These are phyloP conservation scores for Pugionium cornutum DNA, from an alignment of 345 rosid species.

Conservation along the genomic window DNA sequence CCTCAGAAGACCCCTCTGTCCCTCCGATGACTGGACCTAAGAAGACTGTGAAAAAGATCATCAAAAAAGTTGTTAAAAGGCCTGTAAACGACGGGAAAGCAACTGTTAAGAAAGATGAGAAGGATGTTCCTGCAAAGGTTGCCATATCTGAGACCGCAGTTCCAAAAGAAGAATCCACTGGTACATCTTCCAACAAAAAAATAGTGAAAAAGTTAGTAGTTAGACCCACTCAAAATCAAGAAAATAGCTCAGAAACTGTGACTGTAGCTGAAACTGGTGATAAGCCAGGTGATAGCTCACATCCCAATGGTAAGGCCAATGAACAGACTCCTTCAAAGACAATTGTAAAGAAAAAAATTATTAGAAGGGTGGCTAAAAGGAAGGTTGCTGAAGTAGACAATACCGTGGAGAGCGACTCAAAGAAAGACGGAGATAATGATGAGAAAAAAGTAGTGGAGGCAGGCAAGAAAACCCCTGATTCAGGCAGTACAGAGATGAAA, in stretches of 20 bases:
- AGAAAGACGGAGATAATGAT: slow-evolving; percentile 48
- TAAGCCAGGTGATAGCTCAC: slow-evolving; percentile 54
- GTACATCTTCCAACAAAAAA: slow-evolving; percentile 57
- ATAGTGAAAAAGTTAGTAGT: slow-evolving; percentile 51
- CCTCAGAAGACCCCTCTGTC: slow-evolving; percentile 44
- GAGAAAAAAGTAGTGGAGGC: slow-evolving; percentile 40
- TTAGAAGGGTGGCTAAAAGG: slow-evolving; percentile 80
- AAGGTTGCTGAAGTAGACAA: slow-evolving; percentile 52
- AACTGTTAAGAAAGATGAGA: slow-evolving; percentile 46
- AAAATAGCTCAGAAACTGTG: slow-evolving; percentile 43
- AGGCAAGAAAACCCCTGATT: slow-evolving; percentile 42
- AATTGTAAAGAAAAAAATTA: slow-evolving; percentile 64
- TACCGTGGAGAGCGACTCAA: slow-evolving; percentile 41
- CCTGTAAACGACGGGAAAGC: slow-evolving; percentile 43
- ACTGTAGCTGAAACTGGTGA: slow-evolving; percentile 46
- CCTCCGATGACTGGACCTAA: slow-evolving; percentile 46
- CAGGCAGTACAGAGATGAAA: slow-evolving; percentile 44
- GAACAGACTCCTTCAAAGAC: slow-evolving; percentile 58
- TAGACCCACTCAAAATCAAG: slow-evolving; percentile 43
- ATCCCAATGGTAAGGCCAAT: slow-evolving; percentile 37
- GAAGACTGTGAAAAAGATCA: slow-evolving; percentile 70
- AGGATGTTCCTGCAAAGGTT: slow-evolving; percentile 47
- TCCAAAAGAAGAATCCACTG: slow-evolving; percentile 49
- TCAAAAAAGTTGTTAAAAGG: slow-evolving; percentile 83
- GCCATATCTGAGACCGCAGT: slow-evolving; percentile 44